Evolutionary conservation across 768 basidiomycete genomes (phyloP), one percentile per base, ranked within the genome.

Genomic region (Tulasnella sp.): DNA sequence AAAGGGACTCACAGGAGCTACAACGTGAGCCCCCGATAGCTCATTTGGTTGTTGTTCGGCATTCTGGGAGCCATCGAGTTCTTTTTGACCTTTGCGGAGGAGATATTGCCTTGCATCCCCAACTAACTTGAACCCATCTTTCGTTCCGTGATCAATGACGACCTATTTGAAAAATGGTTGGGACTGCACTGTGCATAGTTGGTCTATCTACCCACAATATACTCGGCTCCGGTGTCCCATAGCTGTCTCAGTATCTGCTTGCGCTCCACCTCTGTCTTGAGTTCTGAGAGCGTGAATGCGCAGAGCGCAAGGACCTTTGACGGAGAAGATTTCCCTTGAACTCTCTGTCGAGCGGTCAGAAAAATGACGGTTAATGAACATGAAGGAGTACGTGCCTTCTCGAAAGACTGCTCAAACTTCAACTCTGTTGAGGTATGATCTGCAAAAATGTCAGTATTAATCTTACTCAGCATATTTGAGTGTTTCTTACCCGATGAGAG

Each of bases 211-310:
- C 44, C 42, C 52, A 91, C 86, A 42, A 95, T 78, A 20, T 78
- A 75, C 60, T 83, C 77, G 19, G 90, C 90, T 37, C 87, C 89
- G 59, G 87, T 88, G 40, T 84, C 74, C 91, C 91, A 96, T 72
- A 96, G 84, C 58, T 86, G 78, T 60, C 81, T 78, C 24, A 92
- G 71, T 39, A 89, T 61, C 2, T 70, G 66, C 65, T 78, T 81
- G 54, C 82, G 73, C 7, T 77, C 73, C 15, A 78, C 58, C 34
- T 76, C 63, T 2, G 73, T 51, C 16, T 77, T 4, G 15, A 90
- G 67, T 16, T 84, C 75, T n/a, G 84, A 79, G 1, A 99, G 67
- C 62, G 80, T 72, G 67, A 95, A 98, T 1, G 91, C 83, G 15
- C 86, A 88, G 27, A 99, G 61, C 1, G 85, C 88, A 24, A 96